Evolutionary conservation across 805 yeast species (phyloP).

Genomic region (Jamesozyma rosinii): DNA sequence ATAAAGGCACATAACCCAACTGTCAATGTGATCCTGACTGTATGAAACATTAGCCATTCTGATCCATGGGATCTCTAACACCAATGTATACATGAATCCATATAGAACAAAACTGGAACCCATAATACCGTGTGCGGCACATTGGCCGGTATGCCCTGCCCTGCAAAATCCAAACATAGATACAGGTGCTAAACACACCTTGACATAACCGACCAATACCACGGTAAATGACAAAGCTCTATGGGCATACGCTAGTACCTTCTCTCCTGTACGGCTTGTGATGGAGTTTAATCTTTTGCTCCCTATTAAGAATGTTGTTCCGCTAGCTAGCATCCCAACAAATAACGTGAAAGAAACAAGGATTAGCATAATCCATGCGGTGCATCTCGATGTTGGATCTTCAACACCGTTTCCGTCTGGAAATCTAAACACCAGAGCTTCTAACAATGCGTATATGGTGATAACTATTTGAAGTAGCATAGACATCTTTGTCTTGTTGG

Average conservation of each 20-base stretch:
- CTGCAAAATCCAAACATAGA: constrained; percentile 84
- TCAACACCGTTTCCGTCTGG: constrained; percentile 61
- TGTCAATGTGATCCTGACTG: constrained; percentile 82
- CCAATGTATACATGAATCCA: constrained; percentile 59
- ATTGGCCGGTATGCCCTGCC: constrained; percentile 78
- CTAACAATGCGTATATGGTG: constrained; percentile 45
- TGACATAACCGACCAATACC: constrained; percentile 64
- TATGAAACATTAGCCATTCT: constrained; percentile 40
- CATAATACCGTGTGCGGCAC: constrained; percentile 96
- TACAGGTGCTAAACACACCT: constrained; percentile 70
- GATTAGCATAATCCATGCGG: constrained; percentile 50
- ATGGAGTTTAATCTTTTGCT: constrained; percentile 30
- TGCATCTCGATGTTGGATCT: constrained; percentile 56
- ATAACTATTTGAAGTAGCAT: constrained; percentile 39
- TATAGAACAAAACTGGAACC: constrained; percentile 79
- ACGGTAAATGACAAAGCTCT: constrained; percentile 39
- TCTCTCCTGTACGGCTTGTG: constrained; percentile 33
- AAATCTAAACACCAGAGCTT: constrained; percentile 48
- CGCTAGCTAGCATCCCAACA: constrained; percentile 45
- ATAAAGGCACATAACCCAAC: constrained; percentile 73
- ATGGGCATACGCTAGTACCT: constrained; percentile 30
- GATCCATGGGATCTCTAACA: constrained; percentile 69
- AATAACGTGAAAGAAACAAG: constrained; percentile 39
- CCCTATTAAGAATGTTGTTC: constrained; percentile 38
- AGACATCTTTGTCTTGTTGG: constrained; percentile 40